Conservation (phyloP, 768 basidiomycete species). For the Rhodotorula graminis region DNA sequence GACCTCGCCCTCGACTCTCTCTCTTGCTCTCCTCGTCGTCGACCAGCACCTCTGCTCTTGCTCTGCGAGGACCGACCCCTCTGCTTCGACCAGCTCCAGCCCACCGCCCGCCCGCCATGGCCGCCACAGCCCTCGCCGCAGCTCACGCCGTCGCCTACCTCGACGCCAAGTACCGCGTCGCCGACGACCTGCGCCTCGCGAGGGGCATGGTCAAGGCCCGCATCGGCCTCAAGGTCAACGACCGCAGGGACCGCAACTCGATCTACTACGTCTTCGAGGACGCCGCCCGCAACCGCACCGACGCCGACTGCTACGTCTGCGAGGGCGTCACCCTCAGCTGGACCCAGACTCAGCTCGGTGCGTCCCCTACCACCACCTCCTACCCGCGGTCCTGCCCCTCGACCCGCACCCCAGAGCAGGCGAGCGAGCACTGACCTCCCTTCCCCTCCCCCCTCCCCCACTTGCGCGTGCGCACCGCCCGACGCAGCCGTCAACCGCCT, state of each 20-base stretch:
- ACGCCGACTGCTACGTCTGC: slow-evolving; percentile 25
- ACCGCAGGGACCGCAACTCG: slow-evolving; percentile 21
- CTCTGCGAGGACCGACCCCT: no score
- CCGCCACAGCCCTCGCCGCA: not conserved
- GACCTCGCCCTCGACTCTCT: no score
- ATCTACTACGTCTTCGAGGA: slow-evolving; percentile 36
- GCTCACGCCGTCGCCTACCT: not conserved
- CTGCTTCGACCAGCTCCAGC: no score
- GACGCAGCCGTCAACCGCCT: slow-evolving; percentile 22
- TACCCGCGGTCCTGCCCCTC: no score
- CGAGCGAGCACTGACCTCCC: not conserved
- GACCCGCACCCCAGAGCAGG: no score
- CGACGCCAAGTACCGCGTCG: slow-evolving; percentile 15
- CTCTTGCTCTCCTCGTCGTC: not conserved
- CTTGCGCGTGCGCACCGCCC: not conserved
- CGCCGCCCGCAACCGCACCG: not conserved
- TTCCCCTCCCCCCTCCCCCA: not conserved
- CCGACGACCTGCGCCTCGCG: slow-evolving; percentile 4
- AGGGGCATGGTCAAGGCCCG: slow-evolving; percentile 5
- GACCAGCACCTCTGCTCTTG: no score
- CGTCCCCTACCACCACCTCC: not conserved
- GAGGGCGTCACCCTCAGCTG: slow-evolving; percentile 15
- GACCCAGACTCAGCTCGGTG: slow-evolving; percentile 19
- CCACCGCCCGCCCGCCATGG: not conserved
- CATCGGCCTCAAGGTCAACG: not conserved